Evolutionary conservation across 306 rosid species (phyloP), one percentile per base, ranked within the genome.

Genomic region (Lathyrus sativus): DNA sequence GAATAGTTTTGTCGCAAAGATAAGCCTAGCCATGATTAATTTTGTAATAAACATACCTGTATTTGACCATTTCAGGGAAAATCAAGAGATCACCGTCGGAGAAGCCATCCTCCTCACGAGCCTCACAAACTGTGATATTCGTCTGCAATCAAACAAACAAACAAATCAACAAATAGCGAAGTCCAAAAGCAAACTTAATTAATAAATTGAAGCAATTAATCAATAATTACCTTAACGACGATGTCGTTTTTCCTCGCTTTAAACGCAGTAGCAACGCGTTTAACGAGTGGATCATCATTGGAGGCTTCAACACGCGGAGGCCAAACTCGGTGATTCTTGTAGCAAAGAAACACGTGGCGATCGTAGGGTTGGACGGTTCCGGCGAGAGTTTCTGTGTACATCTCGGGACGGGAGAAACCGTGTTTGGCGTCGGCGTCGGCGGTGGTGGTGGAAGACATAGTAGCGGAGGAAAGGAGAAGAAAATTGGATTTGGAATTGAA

Each of bases 301-400:
- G 91, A 82, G 61, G 78, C 85, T 71, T 90, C 98, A 6, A 93
- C 81, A 31, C 85, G 88, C 0, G 93, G 63, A 0, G 91, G 85
- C 98, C 98, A 93, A 37, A 44, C 57, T 68, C 31, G 80, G 58
- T 82, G 89, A 63, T 75, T 83, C 91, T 84, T 85, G 82, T 90
- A 88, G 71, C 98, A 90, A 43, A 88, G 88, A 74, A 93, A 93
- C 0, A 93, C 86, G 65, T 93, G 98, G 69, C 97, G 96, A 29
- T 82, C 91, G 85, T 93, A 90, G 9, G 88, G 65, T 12, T 72
- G 82, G 8, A 90, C 85, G 39, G 96, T 88, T 12, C 96, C 96
- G 7, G 87, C 83, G 22, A 88, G 93, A 11, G 51, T 88, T 38
- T 59, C 82, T 71, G 50, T 65, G 82, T 83, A 85, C 98, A 93